These are phyloP conservation scores for Dactylis glomerata DNA, from an alignment of 176 grass and related monocot species.

Conservation along the genomic window DNA sequence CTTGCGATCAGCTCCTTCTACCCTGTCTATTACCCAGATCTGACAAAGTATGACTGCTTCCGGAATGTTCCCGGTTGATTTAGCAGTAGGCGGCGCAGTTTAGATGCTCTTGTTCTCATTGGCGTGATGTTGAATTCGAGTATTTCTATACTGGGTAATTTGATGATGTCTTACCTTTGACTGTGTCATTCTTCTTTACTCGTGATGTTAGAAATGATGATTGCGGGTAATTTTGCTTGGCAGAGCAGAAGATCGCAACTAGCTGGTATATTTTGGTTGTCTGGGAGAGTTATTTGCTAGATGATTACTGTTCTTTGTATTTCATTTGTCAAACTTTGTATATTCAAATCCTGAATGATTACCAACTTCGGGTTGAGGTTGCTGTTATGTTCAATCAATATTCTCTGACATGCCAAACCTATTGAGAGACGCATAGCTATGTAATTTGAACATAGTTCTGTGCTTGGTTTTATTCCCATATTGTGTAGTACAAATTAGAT, in stretches of 20 bases:
- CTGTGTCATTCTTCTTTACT: neutral
- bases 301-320: neutral
- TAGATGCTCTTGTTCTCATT: neutral
- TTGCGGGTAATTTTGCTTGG: neutral
- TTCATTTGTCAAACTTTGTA: neutral
- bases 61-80: neutral
- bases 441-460: neutral
- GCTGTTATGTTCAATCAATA: neutral
- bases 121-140: neutral
- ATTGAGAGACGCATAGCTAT: neutral
- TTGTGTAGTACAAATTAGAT: neutral
- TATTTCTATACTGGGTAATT: no score
- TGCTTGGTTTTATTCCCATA: neutral
- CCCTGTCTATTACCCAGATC: slow-evolving; percentile 31
- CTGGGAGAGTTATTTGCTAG: neutral
- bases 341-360: neutral
- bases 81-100: no score
- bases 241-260: neutral
- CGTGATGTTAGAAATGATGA: neutral
- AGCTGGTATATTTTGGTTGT: neutral
- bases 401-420: neutral
- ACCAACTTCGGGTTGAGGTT: neutral
- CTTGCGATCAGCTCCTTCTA: neutral
- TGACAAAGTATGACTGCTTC: neutral
- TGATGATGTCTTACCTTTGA: neutral